Base-by-base conservation (phyloP, 2,329 filamentous ascomycete species). In the Endothia cerciana region DNA sequence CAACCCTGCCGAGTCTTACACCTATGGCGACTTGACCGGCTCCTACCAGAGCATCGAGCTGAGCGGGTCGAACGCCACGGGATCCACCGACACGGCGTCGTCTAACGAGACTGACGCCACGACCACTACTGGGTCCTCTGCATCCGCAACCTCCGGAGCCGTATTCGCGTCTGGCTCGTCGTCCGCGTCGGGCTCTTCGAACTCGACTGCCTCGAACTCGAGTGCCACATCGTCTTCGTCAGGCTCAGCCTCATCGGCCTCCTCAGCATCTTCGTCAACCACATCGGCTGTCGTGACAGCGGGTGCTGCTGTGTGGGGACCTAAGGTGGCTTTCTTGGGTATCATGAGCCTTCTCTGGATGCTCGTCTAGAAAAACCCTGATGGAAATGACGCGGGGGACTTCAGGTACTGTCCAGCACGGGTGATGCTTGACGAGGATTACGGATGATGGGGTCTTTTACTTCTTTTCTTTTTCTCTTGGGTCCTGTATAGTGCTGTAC, bases 21-120 rank as follows among this genome's bases (percentile, higher is more conserved):
- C 76, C 41, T 83, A 77, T 51, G 72, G 74, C 13, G 80, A 81
- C 67, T 74, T 75, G 41, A 75, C 79, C 30, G 81, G 81, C 61
- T 76, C 73, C 22, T 79, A 76, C 72, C 45, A 76, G 63, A 82
- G 79, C 74, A 83, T 83, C 72, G 69, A 76, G 61, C 73, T 80
- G 47, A 72, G 71, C 38, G 67, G 66, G 38, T 28, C 64, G 38
- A 58, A 41, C 43, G 47, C 41, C 22, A 56, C 40, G 4, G 51
- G 62, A 7, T 62, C 67, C 15, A 45, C n/a, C 25, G 64, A 53
- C 4, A 64, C 69, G 51, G 17, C 49, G 28, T 58, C 66, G 38
- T 63, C 61, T 17, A 56, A 40, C 15, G n/a, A 51, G 33, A 30
- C 60, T 41, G 25, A 33, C 19, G 60, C 55, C 15, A 40, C 30